Percentiles rank a stretch among this genome's conserved stretches.
These are phyloP conservation scores for Aspergillus ibericus DNA, from an alignment of 2,329 filamentous ascomycete genomes.

Conservation along the genomic window DNA sequence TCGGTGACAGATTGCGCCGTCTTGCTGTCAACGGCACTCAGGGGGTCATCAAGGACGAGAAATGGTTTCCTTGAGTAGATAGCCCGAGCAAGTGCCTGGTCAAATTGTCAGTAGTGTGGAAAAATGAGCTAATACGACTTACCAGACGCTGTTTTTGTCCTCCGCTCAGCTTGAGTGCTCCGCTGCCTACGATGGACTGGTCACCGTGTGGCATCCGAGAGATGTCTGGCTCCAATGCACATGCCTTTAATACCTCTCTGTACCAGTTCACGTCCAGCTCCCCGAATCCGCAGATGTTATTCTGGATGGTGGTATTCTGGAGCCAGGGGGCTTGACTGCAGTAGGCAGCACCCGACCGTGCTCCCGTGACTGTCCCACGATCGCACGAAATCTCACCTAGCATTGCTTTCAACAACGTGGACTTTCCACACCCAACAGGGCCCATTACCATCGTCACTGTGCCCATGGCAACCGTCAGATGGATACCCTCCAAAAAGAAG, in stretches of 20 bases:
- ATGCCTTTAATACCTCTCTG: conserved; percentile 65
- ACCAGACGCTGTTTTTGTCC: conserved; percentile 1
- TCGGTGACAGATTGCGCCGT: not conserved
- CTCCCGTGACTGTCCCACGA: not conserved
- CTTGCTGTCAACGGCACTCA: not conserved
- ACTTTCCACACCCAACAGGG: not conserved
- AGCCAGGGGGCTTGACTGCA: conserved; percentile 70
- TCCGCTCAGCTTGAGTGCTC: not conserved
- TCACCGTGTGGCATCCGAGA: not conserved
- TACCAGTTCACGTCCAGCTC: conserved; percentile 68
- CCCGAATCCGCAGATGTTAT: conserved; percentile 69
- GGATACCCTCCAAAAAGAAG: not conserved
- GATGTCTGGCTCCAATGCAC: conserved; percentile 70
- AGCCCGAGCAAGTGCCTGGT: not conserved
- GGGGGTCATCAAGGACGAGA: not conserved
- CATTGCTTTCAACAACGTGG: not conserved
- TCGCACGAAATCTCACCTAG: not conserved
- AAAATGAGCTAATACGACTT: not conserved
- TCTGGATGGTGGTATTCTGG: conserved; percentile 71
- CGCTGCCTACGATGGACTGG: not conserved
- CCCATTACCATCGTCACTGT: not conserved
- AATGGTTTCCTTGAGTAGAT: not conserved
- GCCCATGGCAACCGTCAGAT: not conserved
- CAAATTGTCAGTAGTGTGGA: not conserved
- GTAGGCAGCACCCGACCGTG: not conserved